Evolutionary conservation across 78 protist species (phyloP).

Genomic region (Acrasis kona): DNA sequence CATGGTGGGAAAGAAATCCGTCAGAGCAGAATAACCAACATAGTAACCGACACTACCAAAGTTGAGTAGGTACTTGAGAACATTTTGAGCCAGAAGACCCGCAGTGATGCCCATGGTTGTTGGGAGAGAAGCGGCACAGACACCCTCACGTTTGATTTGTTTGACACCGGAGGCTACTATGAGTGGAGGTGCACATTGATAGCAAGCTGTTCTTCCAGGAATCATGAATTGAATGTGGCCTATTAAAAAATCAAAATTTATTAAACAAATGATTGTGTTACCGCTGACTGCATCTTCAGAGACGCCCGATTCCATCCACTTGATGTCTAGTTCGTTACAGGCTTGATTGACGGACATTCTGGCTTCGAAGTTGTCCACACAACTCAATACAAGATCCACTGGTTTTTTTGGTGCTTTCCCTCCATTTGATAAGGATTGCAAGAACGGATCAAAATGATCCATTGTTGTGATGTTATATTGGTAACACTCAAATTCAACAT

Average conservation of each 20-base stretch:
- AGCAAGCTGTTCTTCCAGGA: slow-evolving; percentile 68
- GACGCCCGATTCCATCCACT: slow-evolving; percentile 97
- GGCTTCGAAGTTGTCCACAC: slow-evolving; percentile 95
- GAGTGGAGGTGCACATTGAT: slow-evolving; percentile 89
- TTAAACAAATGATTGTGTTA: slow-evolving; percentile 53
- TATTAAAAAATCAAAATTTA: neutral
- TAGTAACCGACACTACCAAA: slow-evolving; percentile 79
- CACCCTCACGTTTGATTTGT: slow-evolving; percentile 22
- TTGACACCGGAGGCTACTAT: slow-evolving; percentile 84
- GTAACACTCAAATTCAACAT: slow-evolving; percentile 65
- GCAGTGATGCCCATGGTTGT: slow-evolving; percentile 95
- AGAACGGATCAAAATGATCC: slow-evolving; percentile 63
- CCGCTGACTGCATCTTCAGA: slow-evolving; percentile 94
- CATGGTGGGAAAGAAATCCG: slow-evolving; percentile 80
- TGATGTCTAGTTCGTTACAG: slow-evolving; percentile 45
- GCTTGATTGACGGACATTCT: slow-evolving; percentile 59
- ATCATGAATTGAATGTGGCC: neutral
- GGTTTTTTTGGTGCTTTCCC: slow-evolving; percentile 6
- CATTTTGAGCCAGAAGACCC: slow-evolving; percentile 84
- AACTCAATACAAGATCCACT: slow-evolving; percentile 78
- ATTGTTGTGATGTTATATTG: slow-evolving; percentile 78
- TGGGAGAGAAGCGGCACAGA: slow-evolving; percentile 86
- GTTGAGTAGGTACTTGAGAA: slow-evolving; percentile 63
- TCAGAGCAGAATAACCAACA: slow-evolving; percentile 80
- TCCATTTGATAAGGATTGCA: slow-evolving; percentile 43